These are phyloP conservation scores for Pyrenophora seminiperda DNA, from an alignment of 2,329 filamentous ascomycete genomes.

Conservation along the genomic window DNA sequence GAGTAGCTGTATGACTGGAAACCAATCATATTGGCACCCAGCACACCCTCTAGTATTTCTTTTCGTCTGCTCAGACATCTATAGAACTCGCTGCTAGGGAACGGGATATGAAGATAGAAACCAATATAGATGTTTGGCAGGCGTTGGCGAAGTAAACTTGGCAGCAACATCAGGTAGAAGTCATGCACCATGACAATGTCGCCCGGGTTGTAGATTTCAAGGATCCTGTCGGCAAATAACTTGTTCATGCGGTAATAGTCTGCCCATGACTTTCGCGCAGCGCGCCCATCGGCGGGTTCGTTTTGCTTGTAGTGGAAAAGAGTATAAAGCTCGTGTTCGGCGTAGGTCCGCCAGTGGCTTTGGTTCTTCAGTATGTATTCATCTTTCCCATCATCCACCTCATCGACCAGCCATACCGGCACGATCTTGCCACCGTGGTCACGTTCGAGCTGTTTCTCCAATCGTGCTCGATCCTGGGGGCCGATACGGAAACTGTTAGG, in stretches of 20 bases:
- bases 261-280: conserved; percentile 82
- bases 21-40: conserved; percentile 90
- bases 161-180: conserved; percentile 89
- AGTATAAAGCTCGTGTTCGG: conserved; percentile 88
- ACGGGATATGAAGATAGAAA: conserved; percentile 92
- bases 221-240: conserved; percentile 86
- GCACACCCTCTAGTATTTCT: conserved; percentile 84
- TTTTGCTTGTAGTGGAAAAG: conserved; percentile 97
- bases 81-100: conserved; percentile 95
- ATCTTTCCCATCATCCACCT: conserved; percentile 71
- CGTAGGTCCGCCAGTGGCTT: conserved; percentile 83
- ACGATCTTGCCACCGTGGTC: conserved; percentile 78
- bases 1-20: conserved; percentile 97
- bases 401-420: conserved; percentile 88
- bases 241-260: conserved; percentile 95
- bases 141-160: conserved; percentile 83
- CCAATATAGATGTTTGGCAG: conserved; percentile 90
- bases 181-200: conserved; percentile 94
- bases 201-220: conserved; percentile 87
- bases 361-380: conserved; percentile 78
- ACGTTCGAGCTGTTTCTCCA: conserved; percentile 75
- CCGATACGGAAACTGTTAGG: conserved; percentile 73
- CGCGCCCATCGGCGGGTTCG: conserved; percentile 82
- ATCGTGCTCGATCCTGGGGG: conserved; percentile 68
- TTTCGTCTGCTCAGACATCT: conserved; percentile 86